Evolutionary conservation across 306 rosid genomes (phyloP), one percentile per base, ranked within the genome.

Genomic region (Quercus wislizeni): DNA sequence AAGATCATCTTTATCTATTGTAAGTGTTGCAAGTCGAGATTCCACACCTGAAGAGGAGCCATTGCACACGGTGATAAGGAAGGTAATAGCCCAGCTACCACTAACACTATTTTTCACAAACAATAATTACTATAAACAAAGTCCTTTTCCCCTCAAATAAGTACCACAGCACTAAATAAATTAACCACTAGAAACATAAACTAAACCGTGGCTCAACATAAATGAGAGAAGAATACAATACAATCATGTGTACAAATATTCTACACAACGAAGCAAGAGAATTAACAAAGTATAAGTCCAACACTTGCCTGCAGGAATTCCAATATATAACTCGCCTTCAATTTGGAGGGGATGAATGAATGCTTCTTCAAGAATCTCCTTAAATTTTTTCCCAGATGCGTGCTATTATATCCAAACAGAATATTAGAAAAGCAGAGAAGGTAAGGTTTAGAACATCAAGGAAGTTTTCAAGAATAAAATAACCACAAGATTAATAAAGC

Each of bases 361-460:
- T 17, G 92, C 96, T 87, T 96, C 99, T 83, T 96, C 98, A 79
- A 96, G 93, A 85, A 96, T 90, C 80, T 96, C 96, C 85, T 90
- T 90, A 80, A 96, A 89, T 74, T 96, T 96, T 90, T 82, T 91
- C 85, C 94, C 97, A 18, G 97, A 89, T 25, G 94, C 93, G 81
- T 89, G 90, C 99, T 96, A 93, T 85, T 83, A 79, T 25, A 58
- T 58, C 72, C 81, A 79, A 84, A 81, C 55, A 73, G 74, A 83
- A 78, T 56, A 74, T 86, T 78, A 89, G 88, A 83, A 56, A 76
- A 55, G 41, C 56, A 57, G 49, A 78, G 76, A 77, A 69, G 72
- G 80, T 23, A 59, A 41, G 72, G 67, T 79, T 75, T 56, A 55
- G 55, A 52, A 73, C 51, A 54, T 18, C 20, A 67, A 67, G 72